Evolutionary conservation across 495 filamentous ascomycete genomes (phyloP).

Genomic region (Chaetomidium leptoderma): DNA sequence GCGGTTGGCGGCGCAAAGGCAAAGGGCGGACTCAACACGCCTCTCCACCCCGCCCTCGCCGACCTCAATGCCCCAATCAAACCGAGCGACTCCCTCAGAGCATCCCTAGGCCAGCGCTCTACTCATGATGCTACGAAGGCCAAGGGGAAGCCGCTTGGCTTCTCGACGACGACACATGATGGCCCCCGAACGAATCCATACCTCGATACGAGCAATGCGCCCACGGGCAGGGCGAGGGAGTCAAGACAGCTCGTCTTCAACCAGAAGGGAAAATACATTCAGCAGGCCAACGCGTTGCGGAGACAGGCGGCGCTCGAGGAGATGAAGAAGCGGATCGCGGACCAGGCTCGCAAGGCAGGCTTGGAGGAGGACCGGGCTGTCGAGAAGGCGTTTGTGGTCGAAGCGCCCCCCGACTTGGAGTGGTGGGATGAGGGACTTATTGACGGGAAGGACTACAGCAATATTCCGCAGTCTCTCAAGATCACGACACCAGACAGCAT

Average conservation of each 20-base stretch:
- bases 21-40: constrained; percentile 78
- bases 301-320: constrained; percentile 83
- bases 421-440: constrained; percentile 97
- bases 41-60: constrained; percentile 82
- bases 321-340: constrained; percentile 90
- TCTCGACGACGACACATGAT: constrained; percentile 32
- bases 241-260: constrained; percentile 82
- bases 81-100: constrained; percentile 33
- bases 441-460: constrained; percentile 65
- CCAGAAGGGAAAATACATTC: constrained; percentile 94
- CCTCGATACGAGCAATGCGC: constrained; percentile 68
- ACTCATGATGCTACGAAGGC: constrained; percentile 17
- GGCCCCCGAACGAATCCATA: constrained; percentile 68
- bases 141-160: constrained; percentile 36
- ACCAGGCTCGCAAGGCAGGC: constrained; percentile 74
- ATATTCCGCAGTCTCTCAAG: constrained; percentile 63
- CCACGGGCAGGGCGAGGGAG: constrained; percentile 58
- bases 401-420: constrained; percentile 80
- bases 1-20: constrained; percentile 59
- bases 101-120: constrained; percentile 27
- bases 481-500: constrained; percentile 75
- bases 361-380: constrained; percentile 87
- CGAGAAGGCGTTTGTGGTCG: constrained; percentile 85
- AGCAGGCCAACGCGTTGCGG: constrained; percentile 82
- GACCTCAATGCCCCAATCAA: constrained; percentile 61